Base-by-base conservation (phyloP, 148 eudicot species). In the Rhododendron griersonianum region DNA sequence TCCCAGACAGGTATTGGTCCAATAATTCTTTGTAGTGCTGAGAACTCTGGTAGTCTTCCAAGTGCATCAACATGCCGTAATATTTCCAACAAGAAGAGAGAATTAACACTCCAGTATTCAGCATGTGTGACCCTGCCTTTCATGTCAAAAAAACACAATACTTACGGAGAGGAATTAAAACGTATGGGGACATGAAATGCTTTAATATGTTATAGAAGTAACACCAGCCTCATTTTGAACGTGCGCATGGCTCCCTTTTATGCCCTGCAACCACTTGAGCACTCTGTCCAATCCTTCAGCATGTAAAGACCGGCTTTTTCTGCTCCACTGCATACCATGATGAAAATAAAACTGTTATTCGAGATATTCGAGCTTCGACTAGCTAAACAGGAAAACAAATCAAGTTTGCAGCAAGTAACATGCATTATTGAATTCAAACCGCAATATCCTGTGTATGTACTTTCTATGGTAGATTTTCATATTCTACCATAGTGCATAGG, bases 71-170 rank as follows among this genome's bases (percentile, higher is more conserved):
- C 87, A 92, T 82, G 67, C 95, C 91, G 67, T 94, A 95, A 90
- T 95, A 95, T 87, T 90, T 95, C 98, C 98, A 95, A 86, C 98
- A 95, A 86, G 98, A 95, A 80, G 94, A 90, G 84, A 95, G 92
- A 63, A 95, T 91, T 82, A 92, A 86, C 41, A 87, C 85, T 73
- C 94, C 96, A 84, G 93, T 87, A 84, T 88, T 90, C 67, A 85
- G 89, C 85, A 85, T 61, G 59, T 88, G 90, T 85, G 85, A 76
- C 71, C 93, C 96, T 94, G 91, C 85, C 89, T 74, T 80, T 41
- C 82, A 86, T 41, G 30, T 78, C 19, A 57, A 53, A 74, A 69
- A 45, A 23, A 53, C 15, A 82, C 11, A 51, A 16, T 48, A 59
- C 65, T 11, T 14, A 50, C 11, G 57, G 7, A 81, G n/a, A 75